phyloP scores from a whole-genome alignment of 805 yeast species.

The Candida cerambycidarum region DNA sequence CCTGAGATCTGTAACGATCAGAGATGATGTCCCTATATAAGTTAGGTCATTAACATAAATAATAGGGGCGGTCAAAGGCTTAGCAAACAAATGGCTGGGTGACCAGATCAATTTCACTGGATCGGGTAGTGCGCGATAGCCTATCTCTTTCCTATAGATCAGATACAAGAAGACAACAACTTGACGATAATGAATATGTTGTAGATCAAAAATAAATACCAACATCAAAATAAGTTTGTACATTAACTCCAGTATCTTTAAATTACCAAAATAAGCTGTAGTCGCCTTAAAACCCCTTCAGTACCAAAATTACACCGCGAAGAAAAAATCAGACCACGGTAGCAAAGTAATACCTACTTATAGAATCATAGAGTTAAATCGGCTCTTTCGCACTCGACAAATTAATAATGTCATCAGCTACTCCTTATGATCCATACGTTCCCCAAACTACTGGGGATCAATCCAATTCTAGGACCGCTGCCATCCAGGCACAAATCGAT shows the following conservation, averaged over 20 bases:
- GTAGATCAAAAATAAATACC: too few species aligned
- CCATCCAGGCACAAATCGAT: constrained; percentile 86
- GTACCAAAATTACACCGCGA: not conserved
- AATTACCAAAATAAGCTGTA: too few species aligned
- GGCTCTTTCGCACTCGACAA: constrained; percentile 9
- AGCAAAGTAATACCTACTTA: not conserved
- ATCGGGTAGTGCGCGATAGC: constrained; percentile 4
- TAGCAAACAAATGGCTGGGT: constrained; percentile 8
- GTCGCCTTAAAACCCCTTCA: too few species aligned
- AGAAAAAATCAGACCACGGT: not conserved
- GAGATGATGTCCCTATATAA: not conserved
- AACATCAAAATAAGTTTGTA: too few species aligned
- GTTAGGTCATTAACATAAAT: not conserved
- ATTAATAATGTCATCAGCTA: constrained; percentile 64
- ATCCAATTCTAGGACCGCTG: constrained; percentile 65
- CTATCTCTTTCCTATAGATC: not conserved
- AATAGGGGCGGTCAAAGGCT: constrained; percentile 5
- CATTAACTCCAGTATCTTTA: too few species aligned
- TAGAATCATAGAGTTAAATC: not conserved
- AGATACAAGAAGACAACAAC: too few species aligned
- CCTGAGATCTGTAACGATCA: not conserved
- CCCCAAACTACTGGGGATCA: constrained; percentile 59
- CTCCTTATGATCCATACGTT: constrained; percentile 83
- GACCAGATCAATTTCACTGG: constrained; percentile 5
- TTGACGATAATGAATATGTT: too few species aligned